phyloP scores from a whole-genome alignment of 495 filamentous ascomycete species.

The Daldinia bambusicola region DNA sequence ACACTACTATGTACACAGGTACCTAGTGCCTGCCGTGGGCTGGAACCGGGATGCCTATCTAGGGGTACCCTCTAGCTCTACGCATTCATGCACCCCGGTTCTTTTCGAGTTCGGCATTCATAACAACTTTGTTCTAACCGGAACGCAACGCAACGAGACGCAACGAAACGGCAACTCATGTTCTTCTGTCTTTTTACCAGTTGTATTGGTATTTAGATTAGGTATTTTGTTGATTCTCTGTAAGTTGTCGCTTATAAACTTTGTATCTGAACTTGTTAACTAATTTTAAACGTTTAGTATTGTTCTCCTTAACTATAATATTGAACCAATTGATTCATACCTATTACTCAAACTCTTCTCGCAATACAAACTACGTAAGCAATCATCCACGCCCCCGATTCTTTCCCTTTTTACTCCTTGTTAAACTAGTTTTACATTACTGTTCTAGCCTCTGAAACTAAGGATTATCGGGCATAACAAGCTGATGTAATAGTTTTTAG shows the following conservation, averaged over 20 bases:
- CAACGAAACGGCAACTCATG: neutral
- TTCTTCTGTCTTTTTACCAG: too few species aligned
- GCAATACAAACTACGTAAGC: too few species aligned
- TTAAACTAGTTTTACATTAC: neutral
- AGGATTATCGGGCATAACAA: neutral
- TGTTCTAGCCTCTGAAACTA: neutral
- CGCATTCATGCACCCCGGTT: conserved; percentile 1
- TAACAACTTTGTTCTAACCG: neutral
- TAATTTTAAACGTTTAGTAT: too few species aligned
- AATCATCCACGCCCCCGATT: neutral
- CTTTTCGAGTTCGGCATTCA: conserved; percentile 10
- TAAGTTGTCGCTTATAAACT: too few species aligned
- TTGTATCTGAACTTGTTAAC: too few species aligned
- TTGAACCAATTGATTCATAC: too few species aligned
- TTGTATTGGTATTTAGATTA: too few species aligned
- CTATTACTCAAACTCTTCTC: neutral
- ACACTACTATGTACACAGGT: too few species aligned
- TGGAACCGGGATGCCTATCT: neutral
- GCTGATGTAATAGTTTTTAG: conserved; percentile 9
- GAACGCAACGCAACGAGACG: neutral
- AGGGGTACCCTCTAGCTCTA: neutral
- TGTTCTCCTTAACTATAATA: too few species aligned
- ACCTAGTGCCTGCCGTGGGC: neutral
- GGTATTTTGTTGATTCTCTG: too few species aligned
- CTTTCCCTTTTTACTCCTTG: neutral